Percentiles rank a stretch among this genome's conserved stretches.
These are phyloP conservation scores for Macrophomina tecta DNA, from an alignment of 2,329 filamentous ascomycete genomes.

Conservation along the genomic window DNA sequence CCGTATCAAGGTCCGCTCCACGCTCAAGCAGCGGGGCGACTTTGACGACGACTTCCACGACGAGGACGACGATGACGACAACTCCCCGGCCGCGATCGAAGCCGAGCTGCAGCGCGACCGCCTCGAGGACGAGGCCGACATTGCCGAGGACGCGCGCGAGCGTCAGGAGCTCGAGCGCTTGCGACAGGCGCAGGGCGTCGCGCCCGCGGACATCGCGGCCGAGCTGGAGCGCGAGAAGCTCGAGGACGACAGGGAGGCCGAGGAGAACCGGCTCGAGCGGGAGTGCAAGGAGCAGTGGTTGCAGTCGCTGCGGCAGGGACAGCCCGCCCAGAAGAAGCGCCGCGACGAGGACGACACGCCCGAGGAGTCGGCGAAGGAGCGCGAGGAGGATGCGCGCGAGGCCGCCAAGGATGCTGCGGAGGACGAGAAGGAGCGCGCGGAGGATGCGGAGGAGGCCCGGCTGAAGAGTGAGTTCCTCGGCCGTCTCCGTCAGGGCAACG, in stretches of 20 bases:
- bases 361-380: background rate
- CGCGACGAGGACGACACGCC: background rate
- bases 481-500: background rate
- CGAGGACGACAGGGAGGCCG: background rate
- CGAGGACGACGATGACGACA: background rate
- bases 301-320: background rate
- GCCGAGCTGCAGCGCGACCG: background rate
- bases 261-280: constrained; percentile 11
- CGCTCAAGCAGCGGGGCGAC: background rate
- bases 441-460: background rate
- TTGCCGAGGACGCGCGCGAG: background rate
- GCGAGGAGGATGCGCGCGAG: background rate
- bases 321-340: background rate
- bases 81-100: background rate
- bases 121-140: background rate
- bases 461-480: background rate
- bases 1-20: background rate
- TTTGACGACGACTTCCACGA: background rate
- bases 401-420: background rate
- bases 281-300: background rate
- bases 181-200: background rate
- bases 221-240: background rate
- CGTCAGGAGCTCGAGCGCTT: background rate
- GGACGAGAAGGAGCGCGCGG: background rate
- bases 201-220: background rate